phyloP scores from a whole-genome alignment of 164 flowering plant genomes.

The Aristolochia fimbriata region DNA sequence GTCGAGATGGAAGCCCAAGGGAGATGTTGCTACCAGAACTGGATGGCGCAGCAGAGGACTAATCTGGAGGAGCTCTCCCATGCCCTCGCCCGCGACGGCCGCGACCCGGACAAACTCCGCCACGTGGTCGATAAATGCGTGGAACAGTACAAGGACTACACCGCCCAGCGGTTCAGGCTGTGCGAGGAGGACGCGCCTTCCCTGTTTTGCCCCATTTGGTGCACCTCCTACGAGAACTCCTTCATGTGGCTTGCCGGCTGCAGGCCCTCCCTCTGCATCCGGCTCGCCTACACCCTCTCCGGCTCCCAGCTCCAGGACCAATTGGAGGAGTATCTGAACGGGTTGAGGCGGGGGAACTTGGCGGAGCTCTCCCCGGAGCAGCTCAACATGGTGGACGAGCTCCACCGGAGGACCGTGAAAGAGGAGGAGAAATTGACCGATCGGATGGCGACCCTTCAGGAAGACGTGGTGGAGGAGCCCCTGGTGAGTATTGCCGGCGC shows the following conservation, averaged over 20 bases:
- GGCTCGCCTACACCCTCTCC: slow-evolving; percentile 50
- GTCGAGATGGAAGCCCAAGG: no score
- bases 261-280: slow-evolving; percentile 60
- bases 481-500: background rate
- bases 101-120: background rate
- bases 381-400: slow-evolving; percentile 27
- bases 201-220: slow-evolving; percentile 53
- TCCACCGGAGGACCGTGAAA: slow-evolving; percentile 30
- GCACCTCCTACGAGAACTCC: slow-evolving; percentile 44
- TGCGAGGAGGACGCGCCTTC: slow-evolving; percentile 24
- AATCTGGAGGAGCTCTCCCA: slow-evolving; percentile 1
- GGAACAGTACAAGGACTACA: slow-evolving; percentile 45
- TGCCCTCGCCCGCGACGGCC: background rate
- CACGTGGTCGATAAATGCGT: background rate
- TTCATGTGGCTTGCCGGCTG: slow-evolving; percentile 80
- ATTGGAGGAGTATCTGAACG: slow-evolving; percentile 28
- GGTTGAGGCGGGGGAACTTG: slow-evolving; percentile 32
- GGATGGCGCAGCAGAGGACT: background rate
- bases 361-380: slow-evolving; percentile 43
- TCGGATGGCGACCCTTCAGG: slow-evolving; percentile 26
- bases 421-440: slow-evolving; percentile 34
- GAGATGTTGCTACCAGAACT: background rate
- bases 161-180: slow-evolving; percentile 25
- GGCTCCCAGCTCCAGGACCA: slow-evolving; percentile 45
- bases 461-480: slow-evolving; percentile 31